Evolutionary conservation across 768 basidiomycete genomes (phyloP).

Genomic region (Hypsizygus marmoreus): DNA sequence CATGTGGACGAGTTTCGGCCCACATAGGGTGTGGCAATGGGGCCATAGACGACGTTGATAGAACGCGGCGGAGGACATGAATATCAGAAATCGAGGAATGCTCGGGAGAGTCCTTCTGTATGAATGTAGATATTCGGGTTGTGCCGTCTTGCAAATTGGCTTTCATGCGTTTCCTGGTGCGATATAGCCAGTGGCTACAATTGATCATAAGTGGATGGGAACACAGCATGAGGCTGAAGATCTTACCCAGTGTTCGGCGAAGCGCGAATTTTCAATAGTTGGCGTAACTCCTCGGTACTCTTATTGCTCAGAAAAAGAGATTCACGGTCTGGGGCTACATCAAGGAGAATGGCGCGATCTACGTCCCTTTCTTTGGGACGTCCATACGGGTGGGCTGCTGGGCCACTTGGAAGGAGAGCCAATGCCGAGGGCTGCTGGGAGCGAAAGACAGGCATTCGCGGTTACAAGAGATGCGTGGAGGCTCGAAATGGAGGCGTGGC

Average conservation of each 20-base stretch:
- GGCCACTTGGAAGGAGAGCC: constrained; percentile 14
- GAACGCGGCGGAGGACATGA: constrained; percentile 24
- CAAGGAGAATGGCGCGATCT: constrained; percentile 25
- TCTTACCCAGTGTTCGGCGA: constrained; percentile 19
- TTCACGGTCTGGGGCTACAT: constrained; percentile 38
- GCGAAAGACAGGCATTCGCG: too few species aligned
- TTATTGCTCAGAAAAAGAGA: constrained; percentile 25
- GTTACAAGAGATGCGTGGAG: too few species aligned
- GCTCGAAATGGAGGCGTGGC: too few species aligned
- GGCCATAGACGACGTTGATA: constrained; percentile 27
- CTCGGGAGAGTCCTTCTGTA: constrained; percentile 11
- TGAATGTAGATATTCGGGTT: constrained; percentile 26
- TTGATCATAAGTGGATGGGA: background rate
- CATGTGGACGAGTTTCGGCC: constrained; percentile 9
- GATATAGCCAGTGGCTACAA: constrained; percentile 36
- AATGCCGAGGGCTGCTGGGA: too few species aligned
- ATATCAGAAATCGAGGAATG: constrained; percentile 15
- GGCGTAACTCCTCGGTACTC: constrained; percentile 30
- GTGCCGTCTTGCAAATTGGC: constrained; percentile 25
- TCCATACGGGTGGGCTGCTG: constrained; percentile 10
- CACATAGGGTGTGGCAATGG: constrained; percentile 10
- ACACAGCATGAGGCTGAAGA: background rate
- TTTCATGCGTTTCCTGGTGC: constrained; percentile 22
- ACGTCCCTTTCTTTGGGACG: constrained; percentile 29
- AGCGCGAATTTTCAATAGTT: constrained; percentile 30